Percentiles rank a stretch among this genome's conserved stretches.
These are phyloP conservation scores for Sclerotinia borealis DNA, from an alignment of 2,329 filamentous ascomycete species.

Conservation along the genomic window DNA sequence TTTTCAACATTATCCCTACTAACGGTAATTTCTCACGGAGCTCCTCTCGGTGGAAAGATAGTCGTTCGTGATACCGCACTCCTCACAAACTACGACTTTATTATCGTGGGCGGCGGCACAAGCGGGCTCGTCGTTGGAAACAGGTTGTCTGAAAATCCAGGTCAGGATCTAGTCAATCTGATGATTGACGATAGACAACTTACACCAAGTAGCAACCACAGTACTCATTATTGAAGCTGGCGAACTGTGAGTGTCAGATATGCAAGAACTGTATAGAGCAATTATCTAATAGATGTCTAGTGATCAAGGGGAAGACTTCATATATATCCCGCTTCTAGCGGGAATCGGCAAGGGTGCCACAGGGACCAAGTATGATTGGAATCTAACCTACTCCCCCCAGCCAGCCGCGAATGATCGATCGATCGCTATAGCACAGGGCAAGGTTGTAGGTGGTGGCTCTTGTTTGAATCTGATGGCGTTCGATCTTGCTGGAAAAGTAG, in stretches of 20 bases:
- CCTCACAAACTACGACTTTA: conserved; percentile 2
- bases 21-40: background rate
- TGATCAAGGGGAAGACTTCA: conserved; percentile 10
- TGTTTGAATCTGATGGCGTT: conserved; percentile 31
- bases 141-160: conserved; percentile 9
- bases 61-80: background rate
- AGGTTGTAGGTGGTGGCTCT: conserved; percentile 35
- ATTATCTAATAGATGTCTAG: background rate
- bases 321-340: conserved; percentile 2
- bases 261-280: background rate
- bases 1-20: background rate
- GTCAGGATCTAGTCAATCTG: background rate
- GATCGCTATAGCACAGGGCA: conserved; percentile 26
- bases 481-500: conserved; percentile 19
- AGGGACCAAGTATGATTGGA: conserved; percentile 39
- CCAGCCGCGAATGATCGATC: conserved; percentile 25
- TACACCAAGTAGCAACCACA: background rate
- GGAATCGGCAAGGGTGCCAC: background rate
- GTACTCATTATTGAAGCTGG: conserved; percentile 11
- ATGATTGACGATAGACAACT: background rate
- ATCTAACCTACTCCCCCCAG: conserved; percentile 35
- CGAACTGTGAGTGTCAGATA: conserved; percentile 1
- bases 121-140: conserved; percentile 8
- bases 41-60: background rate
- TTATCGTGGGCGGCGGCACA: conserved; percentile 6